Percentiles rank a stretch among this genome's conserved stretches.
These are phyloP conservation scores for Mucor lusitanicus DNA, from an alignment of 371 early-diverging fungal species.

Conservation along the genomic window DNA sequence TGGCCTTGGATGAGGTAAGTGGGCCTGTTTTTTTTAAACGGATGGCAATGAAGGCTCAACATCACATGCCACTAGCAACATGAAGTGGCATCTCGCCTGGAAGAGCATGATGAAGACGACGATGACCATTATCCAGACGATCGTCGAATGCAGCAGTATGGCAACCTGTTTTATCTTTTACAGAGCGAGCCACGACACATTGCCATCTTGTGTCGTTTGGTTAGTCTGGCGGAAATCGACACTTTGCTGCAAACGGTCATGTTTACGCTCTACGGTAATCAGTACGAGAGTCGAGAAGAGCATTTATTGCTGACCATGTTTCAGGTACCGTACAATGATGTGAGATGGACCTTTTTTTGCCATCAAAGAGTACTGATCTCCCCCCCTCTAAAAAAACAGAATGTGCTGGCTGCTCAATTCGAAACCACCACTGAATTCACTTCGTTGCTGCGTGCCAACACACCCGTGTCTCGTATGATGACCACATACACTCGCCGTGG, in stretches of 20 bases:
- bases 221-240: slow-evolving; percentile 91
- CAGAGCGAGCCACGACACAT: slow-evolving; percentile 93
- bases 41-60: too few relatives aligned
- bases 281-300: slow-evolving; percentile 95
- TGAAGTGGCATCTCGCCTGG: slow-evolving; percentile 76
- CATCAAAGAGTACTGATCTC: too few relatives aligned
- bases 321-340: slow-evolving; percentile 62
- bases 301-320: slow-evolving; percentile 94
- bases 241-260: slow-evolving; percentile 93
- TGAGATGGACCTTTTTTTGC: too few relatives aligned
- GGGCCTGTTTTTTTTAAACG: too few relatives aligned
- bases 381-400: slow-evolving; percentile 37
- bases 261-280: slow-evolving; percentile 95
- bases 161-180: slow-evolving; percentile 92
- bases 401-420: slow-evolving; percentile 91
- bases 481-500: slow-evolving; percentile 94
- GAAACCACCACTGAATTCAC: slow-evolving; percentile 89
- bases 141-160: slow-evolving; percentile 84
- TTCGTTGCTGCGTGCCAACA: slow-evolving; percentile 90
- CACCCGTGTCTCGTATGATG: slow-evolving; percentile 96
- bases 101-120: slow-evolving; percentile 72
- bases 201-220: slow-evolving; percentile 81
- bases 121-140: slow-evolving; percentile 78
- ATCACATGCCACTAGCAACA: slow-evolving; percentile 80
- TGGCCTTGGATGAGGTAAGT: slow-evolving; percentile 82